Base-by-base conservation (phyloP, 805 yeast genomes). In the Metschnikowia continentalis region DNA sequence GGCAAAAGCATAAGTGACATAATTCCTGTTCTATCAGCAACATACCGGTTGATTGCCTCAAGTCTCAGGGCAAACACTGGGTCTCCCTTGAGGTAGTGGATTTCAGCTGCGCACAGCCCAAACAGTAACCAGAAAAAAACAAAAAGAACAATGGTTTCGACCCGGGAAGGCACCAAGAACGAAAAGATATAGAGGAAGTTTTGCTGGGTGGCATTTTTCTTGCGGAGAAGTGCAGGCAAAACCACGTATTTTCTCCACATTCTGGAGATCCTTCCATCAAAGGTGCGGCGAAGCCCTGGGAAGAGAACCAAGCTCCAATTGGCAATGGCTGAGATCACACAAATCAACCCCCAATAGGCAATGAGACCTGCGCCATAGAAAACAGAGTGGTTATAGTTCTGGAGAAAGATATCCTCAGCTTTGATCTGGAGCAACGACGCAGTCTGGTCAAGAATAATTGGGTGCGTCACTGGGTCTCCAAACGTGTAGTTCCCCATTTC, bases 311-410 rank as follows among this genome's bases (percentile, higher is more conserved):
- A 58, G 5, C 65, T 32, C 77, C 81, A 75, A 53, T 79, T 75
- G 40, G 65, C 58, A 14, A 78, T 19, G 1, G 73, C 72, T 3
- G 79, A 71, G 22, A 75, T 30, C 0, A 80, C 39, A 49, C 79
- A 57, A 38, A 82, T 64, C 1, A 69, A 46, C 3, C 68, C 76
- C 83, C 84, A 80, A 55, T 75, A 79, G 0, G 78, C 76, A 20
- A 82, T 50, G 35, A 74, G 54, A 2, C 73, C 81, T 13, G 73
- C 48, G 1, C 69, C 70, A 42, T 61, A 69, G 50, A 58, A 68
- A 11, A 61, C 55, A 2, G 84, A 75, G 32, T 65, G 62, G 48
- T 71, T 71, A 50, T 68, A 69, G 60, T 71, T 71, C 3, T 74
- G 74, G 42, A 71, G 58, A 49, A 64, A 69, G 46, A 66, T 68